phyloP scores from a whole-genome alignment of 345 rosid genomes.

The Eucalyptus camaldulensis region DNA sequence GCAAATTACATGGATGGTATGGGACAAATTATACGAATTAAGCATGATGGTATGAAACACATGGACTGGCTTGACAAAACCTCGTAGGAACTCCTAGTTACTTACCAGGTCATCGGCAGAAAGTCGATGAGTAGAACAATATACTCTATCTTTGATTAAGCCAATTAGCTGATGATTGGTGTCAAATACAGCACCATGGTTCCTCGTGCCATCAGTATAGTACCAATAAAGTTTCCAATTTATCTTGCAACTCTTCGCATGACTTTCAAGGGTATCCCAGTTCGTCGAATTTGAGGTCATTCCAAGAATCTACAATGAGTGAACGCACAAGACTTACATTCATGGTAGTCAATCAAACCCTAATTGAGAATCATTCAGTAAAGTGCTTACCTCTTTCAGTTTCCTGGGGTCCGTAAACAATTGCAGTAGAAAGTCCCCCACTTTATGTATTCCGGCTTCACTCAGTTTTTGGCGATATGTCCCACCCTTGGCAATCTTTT shows the following conservation, averaged over 20 bases:
- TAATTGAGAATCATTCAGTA: too few relatives aligned
- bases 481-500: constrained; percentile 81
- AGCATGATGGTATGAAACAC: not conserved
- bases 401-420: constrained; percentile 52
- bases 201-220: not conserved
- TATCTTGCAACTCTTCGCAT: not conserved
- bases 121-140: not conserved
- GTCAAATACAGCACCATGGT: not conserved
- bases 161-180: not conserved
- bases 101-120: not conserved
- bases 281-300: not conserved
- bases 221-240: not conserved
- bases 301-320: not conserved
- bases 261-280: not conserved
- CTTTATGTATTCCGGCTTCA: constrained; percentile 53
- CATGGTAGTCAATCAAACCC: not conserved
- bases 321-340: not conserved
- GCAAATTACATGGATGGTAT: too few relatives aligned
- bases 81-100: not conserved
- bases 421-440: constrained; percentile 64
- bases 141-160: not conserved
- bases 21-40: too few relatives aligned
- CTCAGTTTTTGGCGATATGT: constrained; percentile 63
- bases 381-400: not conserved
- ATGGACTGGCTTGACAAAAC: not conserved